A percentile compares a stretch with the other conserved stretches of the same genome.
Conservation (phyloP, 352 stramenopile species). For the Thraustochytrium striatum region DNA sequence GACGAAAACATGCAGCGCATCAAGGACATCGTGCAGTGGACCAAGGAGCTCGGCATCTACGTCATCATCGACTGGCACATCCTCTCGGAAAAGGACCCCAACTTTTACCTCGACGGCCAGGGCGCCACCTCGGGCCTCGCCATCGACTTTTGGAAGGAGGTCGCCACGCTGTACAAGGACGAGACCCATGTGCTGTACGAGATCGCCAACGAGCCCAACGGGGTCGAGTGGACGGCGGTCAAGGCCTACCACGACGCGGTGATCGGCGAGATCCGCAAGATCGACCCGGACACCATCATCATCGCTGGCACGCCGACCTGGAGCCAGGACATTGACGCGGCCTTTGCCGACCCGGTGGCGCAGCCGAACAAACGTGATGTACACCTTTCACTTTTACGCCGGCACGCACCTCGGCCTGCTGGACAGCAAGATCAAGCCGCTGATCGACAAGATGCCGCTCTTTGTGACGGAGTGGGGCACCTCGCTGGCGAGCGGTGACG, state of each 20-base stretch:
- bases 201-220: constrained; percentile 48
- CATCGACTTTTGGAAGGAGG: too few species aligned
- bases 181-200: too few species aligned
- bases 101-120: neutral
- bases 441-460: neutral
- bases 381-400: too few species aligned
- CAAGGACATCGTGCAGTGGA: constrained; percentile 23
- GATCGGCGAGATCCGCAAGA: neutral
- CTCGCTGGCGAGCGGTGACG: too few species aligned
- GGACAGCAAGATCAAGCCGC: too few species aligned
- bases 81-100: neutral
- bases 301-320: neutral
- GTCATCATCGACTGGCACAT: constrained; percentile 48
- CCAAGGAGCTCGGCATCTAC: constrained; percentile 46
- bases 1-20: neutral
- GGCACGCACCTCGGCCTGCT: too few species aligned
- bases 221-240: constrained; percentile 4
- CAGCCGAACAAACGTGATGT: neutral
- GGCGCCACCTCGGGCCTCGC: too few species aligned
- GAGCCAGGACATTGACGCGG: neutral
- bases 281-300: neutral
- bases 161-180: too few species aligned
- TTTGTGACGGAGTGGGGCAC: neutral
- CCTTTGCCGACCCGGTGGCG: neutral
- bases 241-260: neutral